Conservation (phyloP, 148 eudicot genomes). For the Spergularia marina region DNA sequence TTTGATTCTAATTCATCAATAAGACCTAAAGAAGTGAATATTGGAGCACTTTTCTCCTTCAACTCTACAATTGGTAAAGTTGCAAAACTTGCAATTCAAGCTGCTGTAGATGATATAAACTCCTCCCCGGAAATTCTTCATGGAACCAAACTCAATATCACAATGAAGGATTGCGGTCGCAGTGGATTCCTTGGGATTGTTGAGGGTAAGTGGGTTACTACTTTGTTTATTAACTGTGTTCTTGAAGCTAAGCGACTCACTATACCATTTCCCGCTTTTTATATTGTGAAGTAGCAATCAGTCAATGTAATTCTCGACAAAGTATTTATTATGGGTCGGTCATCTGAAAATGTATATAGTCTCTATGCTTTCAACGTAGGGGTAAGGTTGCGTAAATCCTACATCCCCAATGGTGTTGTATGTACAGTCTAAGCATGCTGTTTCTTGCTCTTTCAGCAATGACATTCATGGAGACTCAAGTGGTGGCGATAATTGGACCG, state of each 20-base stretch:
- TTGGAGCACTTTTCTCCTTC: slow-evolving; percentile 51
- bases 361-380: too few species aligned
- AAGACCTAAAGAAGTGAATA: slow-evolving; percentile 45
- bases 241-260: too few species aligned
- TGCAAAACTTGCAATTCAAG: slow-evolving; percentile 54
- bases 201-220: slow-evolving; percentile 37
- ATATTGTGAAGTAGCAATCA: too few species aligned
- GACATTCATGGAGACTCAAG: slow-evolving; percentile 53
- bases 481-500: slow-evolving; percentile 68
- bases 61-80: slow-evolving; percentile 55
- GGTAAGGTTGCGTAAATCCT: too few species aligned
- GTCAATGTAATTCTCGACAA: too few species aligned
- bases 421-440: too few species aligned
- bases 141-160: slow-evolving; percentile 47
- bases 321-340: too few species aligned
- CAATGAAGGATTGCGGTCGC: slow-evolving; percentile 42
- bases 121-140: slow-evolving; percentile 43
- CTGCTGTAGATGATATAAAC: slow-evolving; percentile 67
- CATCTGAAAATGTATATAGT: too few species aligned
- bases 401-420: too few species aligned
- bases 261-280: too few species aligned
- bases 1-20: slow-evolving; percentile 26
- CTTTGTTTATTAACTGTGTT: background rate
- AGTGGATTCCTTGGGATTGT: slow-evolving; percentile 54
- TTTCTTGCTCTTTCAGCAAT: slow-evolving; percentile 43